Evolutionary conservation across 1,284 basidiomycete species (phyloP).

Genomic region (Baeospora myosura): DNA sequence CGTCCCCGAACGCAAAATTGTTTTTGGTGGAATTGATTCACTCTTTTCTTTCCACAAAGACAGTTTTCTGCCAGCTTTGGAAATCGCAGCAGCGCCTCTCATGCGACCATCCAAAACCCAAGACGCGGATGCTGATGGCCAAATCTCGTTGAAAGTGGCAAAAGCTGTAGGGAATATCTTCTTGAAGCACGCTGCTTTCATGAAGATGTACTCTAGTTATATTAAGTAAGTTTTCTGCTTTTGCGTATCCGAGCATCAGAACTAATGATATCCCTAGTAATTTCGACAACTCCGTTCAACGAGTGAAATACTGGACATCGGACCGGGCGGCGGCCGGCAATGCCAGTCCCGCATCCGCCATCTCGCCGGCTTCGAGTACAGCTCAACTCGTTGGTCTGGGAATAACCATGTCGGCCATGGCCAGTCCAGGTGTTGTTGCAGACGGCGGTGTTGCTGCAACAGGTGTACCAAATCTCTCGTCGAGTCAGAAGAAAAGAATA

Average conservation of each 20-base stretch:
- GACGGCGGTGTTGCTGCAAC: constrained; percentile 30
- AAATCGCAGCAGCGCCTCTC: constrained; percentile 64
- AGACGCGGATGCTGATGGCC: constrained; percentile 63
- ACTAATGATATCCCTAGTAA: constrained; percentile 44
- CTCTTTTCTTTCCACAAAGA: constrained; percentile 89
- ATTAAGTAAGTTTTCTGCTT: constrained; percentile 68
- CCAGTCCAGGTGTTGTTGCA: constrained; percentile 36
- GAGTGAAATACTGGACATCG: constrained; percentile 78
- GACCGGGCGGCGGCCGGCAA: constrained; percentile 38
- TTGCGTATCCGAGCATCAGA: constrained; percentile 2
- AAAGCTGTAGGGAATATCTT: constrained; percentile 86
- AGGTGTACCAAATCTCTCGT: constrained; percentile 46
- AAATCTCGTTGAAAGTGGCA: constrained; percentile 69
- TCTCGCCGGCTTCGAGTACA: constrained; percentile 55
- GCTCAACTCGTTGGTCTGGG: constrained; percentile 59
- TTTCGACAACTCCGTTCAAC: constrained; percentile 84
- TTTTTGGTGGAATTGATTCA: constrained; percentile 89
- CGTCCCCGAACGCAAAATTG: constrained; percentile 80
- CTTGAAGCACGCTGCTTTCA: constrained; percentile 86
- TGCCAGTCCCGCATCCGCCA: constrained; percentile 33
- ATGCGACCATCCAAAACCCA: constrained; percentile 41
- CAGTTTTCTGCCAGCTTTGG: constrained; percentile 86
- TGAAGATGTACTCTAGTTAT: constrained; percentile 96
- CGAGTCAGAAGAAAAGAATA: constrained; percentile 80
- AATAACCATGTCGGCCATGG: constrained; percentile 49